phyloP scores from a whole-genome alignment of 192 early-diverging fungal genomes.

The Linnemannia schmuckeri region DNA sequence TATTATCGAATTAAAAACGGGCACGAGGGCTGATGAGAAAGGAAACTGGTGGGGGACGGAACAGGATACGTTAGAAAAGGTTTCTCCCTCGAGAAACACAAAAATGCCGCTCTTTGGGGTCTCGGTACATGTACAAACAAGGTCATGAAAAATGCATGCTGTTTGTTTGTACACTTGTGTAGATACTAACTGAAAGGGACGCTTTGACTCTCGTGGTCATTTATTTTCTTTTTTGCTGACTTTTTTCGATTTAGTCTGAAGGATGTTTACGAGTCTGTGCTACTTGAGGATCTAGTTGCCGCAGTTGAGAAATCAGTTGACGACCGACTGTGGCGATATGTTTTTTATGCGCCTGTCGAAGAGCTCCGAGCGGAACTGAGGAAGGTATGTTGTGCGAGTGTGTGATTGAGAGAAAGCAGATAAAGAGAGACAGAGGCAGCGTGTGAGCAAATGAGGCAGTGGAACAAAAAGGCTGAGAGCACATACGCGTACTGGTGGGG shows the following conservation, averaged over 20 bases:
- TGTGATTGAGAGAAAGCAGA: not conserved
- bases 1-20: not conserved
- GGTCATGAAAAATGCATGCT: not conserved
- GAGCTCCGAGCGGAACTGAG: slow-evolving; percentile 62
- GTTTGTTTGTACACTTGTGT: not conserved
- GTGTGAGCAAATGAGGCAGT: not conserved
- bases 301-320: slow-evolving; percentile 65
- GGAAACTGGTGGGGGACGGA: not conserved
- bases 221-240: slow-evolving; percentile 8
- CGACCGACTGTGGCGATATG: slow-evolving; percentile 70
- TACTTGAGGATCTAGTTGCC: slow-evolving; percentile 61
- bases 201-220: slow-evolving; percentile 5
- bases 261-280: slow-evolving; percentile 59
- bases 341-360: slow-evolving; percentile 69
- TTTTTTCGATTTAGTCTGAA: slow-evolving; percentile 56
- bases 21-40: not conserved
- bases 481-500: not conserved
- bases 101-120: not conserved
- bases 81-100: not conserved
- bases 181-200: not conserved
- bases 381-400: slow-evolving; percentile 48
- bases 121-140: not conserved
- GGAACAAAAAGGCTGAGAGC: not conserved
- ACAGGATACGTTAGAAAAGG: not conserved
- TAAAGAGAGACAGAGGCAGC: not conserved